phyloP scores from a whole-genome alignment of 139 green algal genomes.

The Micractinium conductrix region DNA sequence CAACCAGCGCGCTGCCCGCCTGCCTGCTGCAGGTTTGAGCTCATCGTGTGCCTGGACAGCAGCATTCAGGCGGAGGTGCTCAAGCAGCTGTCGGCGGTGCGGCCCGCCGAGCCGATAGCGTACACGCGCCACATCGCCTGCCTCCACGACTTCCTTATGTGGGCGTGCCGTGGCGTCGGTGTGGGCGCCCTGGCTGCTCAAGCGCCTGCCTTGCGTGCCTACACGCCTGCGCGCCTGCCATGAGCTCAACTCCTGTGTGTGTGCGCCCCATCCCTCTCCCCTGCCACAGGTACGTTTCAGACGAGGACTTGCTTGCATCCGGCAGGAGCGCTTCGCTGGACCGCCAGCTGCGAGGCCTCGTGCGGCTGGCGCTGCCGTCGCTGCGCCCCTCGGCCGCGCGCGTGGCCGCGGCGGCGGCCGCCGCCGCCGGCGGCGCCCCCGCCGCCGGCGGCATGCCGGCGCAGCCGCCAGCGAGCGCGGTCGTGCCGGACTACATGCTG shows the following conservation, averaged over 20 bases:
- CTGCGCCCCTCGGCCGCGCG: slow-evolving; percentile 3
- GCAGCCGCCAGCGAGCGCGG: not conserved
- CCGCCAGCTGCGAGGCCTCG: slow-evolving; percentile 5
- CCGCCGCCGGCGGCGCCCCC: not conserved
- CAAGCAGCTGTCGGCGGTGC: not conserved
- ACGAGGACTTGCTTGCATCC: not conserved
- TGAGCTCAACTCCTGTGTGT: too few relatives aligned
- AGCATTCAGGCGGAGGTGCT: not conserved
- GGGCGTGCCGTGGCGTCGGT: too few relatives aligned
- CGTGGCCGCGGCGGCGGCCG: not conserved
- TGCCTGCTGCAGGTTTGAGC: slow-evolving; percentile 7
- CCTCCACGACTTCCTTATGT: slow-evolving; percentile 27
- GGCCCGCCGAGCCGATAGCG: not conserved
- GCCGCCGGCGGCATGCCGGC: too few relatives aligned
- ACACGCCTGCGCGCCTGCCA: too few relatives aligned
- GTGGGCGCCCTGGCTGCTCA: too few relatives aligned
- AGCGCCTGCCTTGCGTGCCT: too few relatives aligned
- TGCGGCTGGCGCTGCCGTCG: slow-evolving; percentile 15
- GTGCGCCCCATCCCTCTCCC: too few relatives aligned
- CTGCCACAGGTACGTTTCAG: slow-evolving; percentile 17
- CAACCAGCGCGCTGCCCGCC: not conserved
- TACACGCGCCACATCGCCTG: slow-evolving; percentile 1
- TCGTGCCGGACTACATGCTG: slow-evolving; percentile 26
- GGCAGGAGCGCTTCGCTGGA: slow-evolving; percentile 11
- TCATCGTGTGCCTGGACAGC: slow-evolving; percentile 23